Percentiles rank a stretch among this genome's conserved stretches.
These are phyloP conservation scores for Fusarium staphyleae DNA, from an alignment of 2,329 filamentous ascomycete species.

Conservation along the genomic window DNA sequence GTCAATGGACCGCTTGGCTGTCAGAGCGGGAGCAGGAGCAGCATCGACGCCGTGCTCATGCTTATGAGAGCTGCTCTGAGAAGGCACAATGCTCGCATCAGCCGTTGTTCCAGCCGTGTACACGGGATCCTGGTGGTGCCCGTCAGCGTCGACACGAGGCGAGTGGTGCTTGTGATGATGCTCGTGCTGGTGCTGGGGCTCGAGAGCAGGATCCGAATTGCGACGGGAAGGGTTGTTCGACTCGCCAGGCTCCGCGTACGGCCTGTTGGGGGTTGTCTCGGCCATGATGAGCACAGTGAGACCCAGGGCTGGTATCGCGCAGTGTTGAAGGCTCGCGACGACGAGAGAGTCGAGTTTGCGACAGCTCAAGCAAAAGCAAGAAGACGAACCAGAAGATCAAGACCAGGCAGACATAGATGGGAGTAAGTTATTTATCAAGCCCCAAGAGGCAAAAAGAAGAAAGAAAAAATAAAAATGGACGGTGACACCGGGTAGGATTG, in stretches of 20 bases:
- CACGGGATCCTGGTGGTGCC: slow-evolving; percentile 51
- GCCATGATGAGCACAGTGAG: too few relatives aligned
- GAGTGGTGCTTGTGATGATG: slow-evolving; percentile 55
- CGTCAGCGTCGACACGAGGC: slow-evolving; percentile 43
- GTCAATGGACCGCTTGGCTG: slow-evolving; percentile 7
- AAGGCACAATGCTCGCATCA: slow-evolving; percentile 46
- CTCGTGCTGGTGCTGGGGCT: slow-evolving; percentile 51
- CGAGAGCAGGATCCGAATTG: slow-evolving; percentile 40
- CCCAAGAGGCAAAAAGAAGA: too few relatives aligned
- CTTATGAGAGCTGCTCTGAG: slow-evolving; percentile 45
- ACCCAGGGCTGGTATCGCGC: too few relatives aligned
- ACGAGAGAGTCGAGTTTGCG: too few relatives aligned
- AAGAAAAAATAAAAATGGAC: too few relatives aligned
- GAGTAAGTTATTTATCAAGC: too few relatives aligned
- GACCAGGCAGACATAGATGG: not conserved
- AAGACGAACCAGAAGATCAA: not conserved
- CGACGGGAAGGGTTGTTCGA: slow-evolving; percentile 8
- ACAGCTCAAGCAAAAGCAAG: too few relatives aligned
- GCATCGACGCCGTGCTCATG: slow-evolving; percentile 34
- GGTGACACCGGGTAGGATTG: not conserved
- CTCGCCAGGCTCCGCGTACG: not conserved
- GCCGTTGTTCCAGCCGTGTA: slow-evolving; percentile 55
- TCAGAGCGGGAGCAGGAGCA: slow-evolving; percentile 1
- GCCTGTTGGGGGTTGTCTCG: slow-evolving; percentile 17
- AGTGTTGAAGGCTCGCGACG: too few relatives aligned